A percentile compares a stretch with the other conserved stretches of the same genome.
Evolutionary conservation across 2,329 filamentous ascomycete species (phyloP).

Genomic region (Ophiostoma australiae): DNA sequence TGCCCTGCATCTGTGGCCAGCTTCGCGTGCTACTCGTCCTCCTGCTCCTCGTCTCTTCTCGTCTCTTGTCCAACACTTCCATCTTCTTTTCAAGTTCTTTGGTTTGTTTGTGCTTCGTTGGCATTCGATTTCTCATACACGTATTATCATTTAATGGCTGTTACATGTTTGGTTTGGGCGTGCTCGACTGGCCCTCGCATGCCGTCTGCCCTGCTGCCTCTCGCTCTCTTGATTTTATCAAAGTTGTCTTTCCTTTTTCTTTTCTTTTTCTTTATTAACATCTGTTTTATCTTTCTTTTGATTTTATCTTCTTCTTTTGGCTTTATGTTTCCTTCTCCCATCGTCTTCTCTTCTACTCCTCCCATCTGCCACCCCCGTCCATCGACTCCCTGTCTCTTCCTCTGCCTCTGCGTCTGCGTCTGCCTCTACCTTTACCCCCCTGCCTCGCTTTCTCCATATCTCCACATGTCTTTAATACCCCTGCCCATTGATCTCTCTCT

Average conservation of each 20-base stretch:
- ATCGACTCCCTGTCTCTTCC: not conserved
- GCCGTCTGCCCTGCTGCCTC: not conserved
- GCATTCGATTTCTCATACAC: not conserved
- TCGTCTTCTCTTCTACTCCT: not conserved
- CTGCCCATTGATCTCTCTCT: constrained; percentile 7
- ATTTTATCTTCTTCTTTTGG: not conserved
- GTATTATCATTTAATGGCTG: not conserved
- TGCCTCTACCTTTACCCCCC: constrained; percentile 16
- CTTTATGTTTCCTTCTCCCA: not conserved
- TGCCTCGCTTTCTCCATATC: constrained; percentile 17
- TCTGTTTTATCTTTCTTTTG: not conserved
- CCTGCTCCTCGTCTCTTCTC: not conserved
- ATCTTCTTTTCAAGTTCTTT: not conserved
- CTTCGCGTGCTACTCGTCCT: constrained; percentile 13
- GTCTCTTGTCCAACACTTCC: constrained; percentile 5
- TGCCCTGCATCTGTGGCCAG: constrained; percentile 10
- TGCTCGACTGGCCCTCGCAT: not conserved
- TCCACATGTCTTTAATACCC: constrained; percentile 17
- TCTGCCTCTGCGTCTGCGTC: not conserved
- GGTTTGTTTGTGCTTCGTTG: constrained; percentile 9
- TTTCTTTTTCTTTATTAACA: not conserved
- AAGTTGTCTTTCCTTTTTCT: too few relatives aligned
- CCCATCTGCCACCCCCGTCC: not conserved
- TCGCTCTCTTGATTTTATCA: not conserved
- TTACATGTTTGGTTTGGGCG: not conserved